Base-by-base conservation (phyloP, 2,329 filamentous ascomycete genomes). In the Verticillium longisporum region DNA sequence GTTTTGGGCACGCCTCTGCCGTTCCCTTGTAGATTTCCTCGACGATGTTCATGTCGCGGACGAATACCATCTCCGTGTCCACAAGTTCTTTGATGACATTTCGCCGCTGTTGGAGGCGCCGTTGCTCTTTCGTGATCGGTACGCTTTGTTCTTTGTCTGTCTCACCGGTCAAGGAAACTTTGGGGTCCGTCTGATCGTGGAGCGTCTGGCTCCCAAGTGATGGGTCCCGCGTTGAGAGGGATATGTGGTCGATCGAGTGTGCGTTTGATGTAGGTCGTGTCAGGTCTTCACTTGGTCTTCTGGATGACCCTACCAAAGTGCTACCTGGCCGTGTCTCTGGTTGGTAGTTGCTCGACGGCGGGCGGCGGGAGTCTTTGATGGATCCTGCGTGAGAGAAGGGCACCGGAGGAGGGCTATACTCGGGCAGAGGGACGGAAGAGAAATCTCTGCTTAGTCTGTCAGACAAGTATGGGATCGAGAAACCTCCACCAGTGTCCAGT, bases 21-120 rank as follows among this genome's bases (percentile, higher is more conserved):
- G 95, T 98, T 54, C 91, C 92, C 74, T 96, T 96, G 80, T 98
- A 99, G 60, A 99, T 98, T 70, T 98, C 93, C 70, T 96, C 92
- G 2, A 97, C 89, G 59, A 99, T 94, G 72, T 93, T 97, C 91
- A 99, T 94, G 72, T 99, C 95, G 65, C 92, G 87, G 61, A 96
- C 88, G 74, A 96, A 98, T 6, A 89, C 88, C 56, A 92, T 88
- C 72, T 99, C 95, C 0, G 95, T 99, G 69, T 97, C 92, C 55
- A 97, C 84, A 41, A 99, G 80, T 74, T 99, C 95, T 70, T 94
- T 93, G 68, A 98, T 89, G 56, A 96, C 87, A 71, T 96, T 87
- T 60, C 89, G 86, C 21, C 95, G 89, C 71, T 94, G 90, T 57
- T 85, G 85, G 10, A 98, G 79, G n/a, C 90, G 86, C 63, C 89